These are phyloP conservation scores for Ploettnerulaceae sp. DNA, from an alignment of 2,329 filamentous ascomycete species.

Conservation along the genomic window DNA sequence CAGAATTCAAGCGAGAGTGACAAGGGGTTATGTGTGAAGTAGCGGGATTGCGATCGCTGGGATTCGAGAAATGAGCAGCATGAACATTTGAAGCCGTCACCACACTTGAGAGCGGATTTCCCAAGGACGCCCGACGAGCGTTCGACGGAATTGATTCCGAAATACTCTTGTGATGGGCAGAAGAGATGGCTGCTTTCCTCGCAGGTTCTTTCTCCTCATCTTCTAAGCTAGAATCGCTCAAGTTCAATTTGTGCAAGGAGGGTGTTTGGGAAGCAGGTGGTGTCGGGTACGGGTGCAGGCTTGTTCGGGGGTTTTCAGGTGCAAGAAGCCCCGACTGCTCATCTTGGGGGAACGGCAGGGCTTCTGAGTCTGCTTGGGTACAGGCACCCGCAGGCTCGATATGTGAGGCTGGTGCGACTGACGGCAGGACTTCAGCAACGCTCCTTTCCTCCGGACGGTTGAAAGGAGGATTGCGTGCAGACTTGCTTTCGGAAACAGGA, in stretches of 20 bases:
- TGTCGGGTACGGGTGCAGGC: constrained; percentile 48
- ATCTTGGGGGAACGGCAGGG: constrained; percentile 21
- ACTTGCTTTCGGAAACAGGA: constrained; percentile 23
- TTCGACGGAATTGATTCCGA: constrained; percentile 41
- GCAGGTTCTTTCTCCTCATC: constrained; percentile 36
- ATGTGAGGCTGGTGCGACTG: constrained; percentile 26
- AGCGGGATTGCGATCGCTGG: constrained; percentile 49
- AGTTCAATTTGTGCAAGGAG: constrained; percentile 41
- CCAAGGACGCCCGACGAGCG: constrained; percentile 42
- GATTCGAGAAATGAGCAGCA: constrained; percentile 66
- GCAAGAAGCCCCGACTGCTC: constrained; percentile 26
- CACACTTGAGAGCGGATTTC: constrained; percentile 59
- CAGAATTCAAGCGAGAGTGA: constrained; percentile 43
- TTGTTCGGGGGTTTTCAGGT: constrained; percentile 20
- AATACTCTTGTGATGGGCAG: constrained; percentile 39
- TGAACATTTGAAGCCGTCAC: constrained; percentile 59
- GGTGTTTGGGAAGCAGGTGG: constrained; percentile 49
- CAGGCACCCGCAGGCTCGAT: constrained; percentile 24
- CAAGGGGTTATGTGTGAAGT: constrained; percentile 50
- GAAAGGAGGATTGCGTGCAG: constrained; percentile 21
- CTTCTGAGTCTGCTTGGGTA: constrained; percentile 23
- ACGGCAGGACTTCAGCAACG: constrained; percentile 24
- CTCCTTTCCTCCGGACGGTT: constrained; percentile 21
- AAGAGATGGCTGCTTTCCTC: constrained; percentile 33
- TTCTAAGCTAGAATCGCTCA: constrained; percentile 37